Conservation (phyloP, 331 rosid species). For the Ulmus americana region DNA sequence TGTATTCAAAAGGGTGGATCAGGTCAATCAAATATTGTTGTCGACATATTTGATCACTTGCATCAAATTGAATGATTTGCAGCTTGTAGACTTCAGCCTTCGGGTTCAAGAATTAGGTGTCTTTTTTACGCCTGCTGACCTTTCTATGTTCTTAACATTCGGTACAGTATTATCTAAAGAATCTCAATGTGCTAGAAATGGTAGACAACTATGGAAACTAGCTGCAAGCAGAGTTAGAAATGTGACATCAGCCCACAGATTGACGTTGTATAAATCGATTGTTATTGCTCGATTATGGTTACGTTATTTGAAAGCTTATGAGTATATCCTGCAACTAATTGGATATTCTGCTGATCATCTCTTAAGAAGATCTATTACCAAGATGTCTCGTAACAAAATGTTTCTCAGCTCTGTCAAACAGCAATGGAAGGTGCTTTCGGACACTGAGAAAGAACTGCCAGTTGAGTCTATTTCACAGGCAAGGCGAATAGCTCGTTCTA, state of each 20-base stretch:
- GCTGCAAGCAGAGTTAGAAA: constrained; percentile 59
- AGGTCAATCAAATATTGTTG: constrained; percentile 29
- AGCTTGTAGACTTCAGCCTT: constrained; percentile 46
- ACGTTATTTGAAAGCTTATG: constrained; percentile 66
- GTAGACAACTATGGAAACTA: constrained; percentile 69
- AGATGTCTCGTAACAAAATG: constrained; percentile 38
- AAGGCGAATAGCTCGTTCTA: constrained; percentile 68
- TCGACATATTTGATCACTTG: constrained; percentile 36
- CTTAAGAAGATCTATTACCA: constrained; percentile 41
- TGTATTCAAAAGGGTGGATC: constrained; percentile 34
- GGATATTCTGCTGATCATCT: constrained; percentile 51
- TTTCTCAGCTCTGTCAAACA: constrained; percentile 39
- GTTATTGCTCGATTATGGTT: constrained; percentile 54
- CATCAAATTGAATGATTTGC: constrained; percentile 47
- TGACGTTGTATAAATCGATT: constrained; percentile 49
- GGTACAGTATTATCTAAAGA: constrained; percentile 36
- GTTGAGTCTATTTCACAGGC: constrained; percentile 70
- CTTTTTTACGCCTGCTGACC: constrained; percentile 54
- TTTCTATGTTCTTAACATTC: constrained; percentile 42
- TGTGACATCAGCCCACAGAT: constrained; percentile 35
- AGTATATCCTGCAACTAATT: constrained; percentile 44
- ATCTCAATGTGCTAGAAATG: constrained; percentile 51
- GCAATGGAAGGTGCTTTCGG: constrained; percentile 58
- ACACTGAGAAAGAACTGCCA: constrained; percentile 65
- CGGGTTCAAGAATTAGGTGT: constrained; percentile 50